These are phyloP conservation scores for Mucor mucedo DNA, from an alignment of 371 early-diverging fungal genomes.

Conservation along the genomic window DNA sequence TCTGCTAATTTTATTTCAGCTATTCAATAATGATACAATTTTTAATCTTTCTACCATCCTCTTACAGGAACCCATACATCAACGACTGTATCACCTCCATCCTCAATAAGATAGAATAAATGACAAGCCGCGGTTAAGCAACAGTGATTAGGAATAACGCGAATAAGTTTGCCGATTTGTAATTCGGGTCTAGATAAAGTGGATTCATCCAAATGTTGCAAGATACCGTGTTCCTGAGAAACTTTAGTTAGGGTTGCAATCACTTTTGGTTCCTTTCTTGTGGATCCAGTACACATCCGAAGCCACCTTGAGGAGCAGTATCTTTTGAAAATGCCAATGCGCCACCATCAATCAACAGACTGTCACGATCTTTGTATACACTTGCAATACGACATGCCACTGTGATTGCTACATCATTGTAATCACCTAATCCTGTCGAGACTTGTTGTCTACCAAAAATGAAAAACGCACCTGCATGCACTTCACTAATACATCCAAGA, in stretches of 20 bases:
- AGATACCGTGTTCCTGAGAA: slow-evolving; percentile 51
- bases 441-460: slow-evolving; percentile 47
- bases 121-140: slow-evolving; percentile 47
- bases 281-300: slow-evolving; percentile 35
- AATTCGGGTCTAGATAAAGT: slow-evolving; percentile 22
- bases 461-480: slow-evolving; percentile 50
- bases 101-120: slow-evolving; percentile 42
- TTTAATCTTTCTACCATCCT: slow-evolving; percentile 40
- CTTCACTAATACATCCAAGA: slow-evolving; percentile 41
- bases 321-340: slow-evolving; percentile 55
- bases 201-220: slow-evolving; percentile 24
- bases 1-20: too few species aligned
- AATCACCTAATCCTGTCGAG: slow-evolving; percentile 34
- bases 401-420: slow-evolving; percentile 36
- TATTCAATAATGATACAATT: too few species aligned
- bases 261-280: slow-evolving; percentile 8
- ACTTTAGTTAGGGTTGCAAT: slow-evolving; percentile 32
- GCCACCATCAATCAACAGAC: slow-evolving; percentile 48
- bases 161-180: slow-evolving; percentile 33
- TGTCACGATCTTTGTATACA: slow-evolving; percentile 39
- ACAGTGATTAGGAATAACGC: slow-evolving; percentile 49
- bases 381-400: slow-evolving; percentile 47
- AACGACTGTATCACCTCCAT: slow-evolving; percentile 36
- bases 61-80: slow-evolving; percentile 57
- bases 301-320: slow-evolving; percentile 50